phyloP scores from a whole-genome alignment of 768 basidiomycete genomes.

The Lentinula lateritia region DNA sequence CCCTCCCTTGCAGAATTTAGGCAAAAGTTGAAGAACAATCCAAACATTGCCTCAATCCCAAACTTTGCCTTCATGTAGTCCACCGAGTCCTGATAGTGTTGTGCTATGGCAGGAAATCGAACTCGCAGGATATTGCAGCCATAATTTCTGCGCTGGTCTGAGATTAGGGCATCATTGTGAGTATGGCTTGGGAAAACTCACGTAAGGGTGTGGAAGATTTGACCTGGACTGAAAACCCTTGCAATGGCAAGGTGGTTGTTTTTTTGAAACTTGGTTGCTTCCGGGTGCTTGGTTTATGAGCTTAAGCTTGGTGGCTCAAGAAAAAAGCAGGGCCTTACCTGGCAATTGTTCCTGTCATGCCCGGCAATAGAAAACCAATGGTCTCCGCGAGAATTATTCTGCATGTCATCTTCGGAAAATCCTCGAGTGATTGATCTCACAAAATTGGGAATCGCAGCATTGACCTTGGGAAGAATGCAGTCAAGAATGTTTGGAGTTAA shows the following conservation, averaged over 20 bases:
- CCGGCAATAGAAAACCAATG: not conserved
- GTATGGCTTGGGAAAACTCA: not conserved
- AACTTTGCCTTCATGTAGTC: conserved; percentile 2
- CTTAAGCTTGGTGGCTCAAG: not conserved
- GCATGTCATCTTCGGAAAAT: not conserved
- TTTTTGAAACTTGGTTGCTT: not conserved
- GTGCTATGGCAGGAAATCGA: not conserved
- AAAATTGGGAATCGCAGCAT: not conserved
- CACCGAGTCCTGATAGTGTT: no score
- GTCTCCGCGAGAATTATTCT: not conserved
- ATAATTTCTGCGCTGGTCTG: not conserved
- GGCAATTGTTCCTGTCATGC: not conserved
- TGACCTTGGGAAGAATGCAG: not conserved
- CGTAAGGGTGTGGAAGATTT: not conserved
- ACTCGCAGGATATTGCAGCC: not conserved
- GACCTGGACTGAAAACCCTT: not conserved
- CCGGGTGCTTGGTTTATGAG: not conserved
- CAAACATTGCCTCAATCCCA: conserved; percentile 14
- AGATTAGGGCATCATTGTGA: not conserved
- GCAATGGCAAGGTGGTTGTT: not conserved
- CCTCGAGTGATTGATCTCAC: not conserved
- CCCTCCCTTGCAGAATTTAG: conserved; percentile 11
- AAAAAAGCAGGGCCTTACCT: not conserved
- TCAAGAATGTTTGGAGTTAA: not conserved
- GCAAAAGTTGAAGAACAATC: conserved; percentile 22